Conservation (phyloP, 176 grass and related monocot species). For the Oryza brachyantha region DNA sequence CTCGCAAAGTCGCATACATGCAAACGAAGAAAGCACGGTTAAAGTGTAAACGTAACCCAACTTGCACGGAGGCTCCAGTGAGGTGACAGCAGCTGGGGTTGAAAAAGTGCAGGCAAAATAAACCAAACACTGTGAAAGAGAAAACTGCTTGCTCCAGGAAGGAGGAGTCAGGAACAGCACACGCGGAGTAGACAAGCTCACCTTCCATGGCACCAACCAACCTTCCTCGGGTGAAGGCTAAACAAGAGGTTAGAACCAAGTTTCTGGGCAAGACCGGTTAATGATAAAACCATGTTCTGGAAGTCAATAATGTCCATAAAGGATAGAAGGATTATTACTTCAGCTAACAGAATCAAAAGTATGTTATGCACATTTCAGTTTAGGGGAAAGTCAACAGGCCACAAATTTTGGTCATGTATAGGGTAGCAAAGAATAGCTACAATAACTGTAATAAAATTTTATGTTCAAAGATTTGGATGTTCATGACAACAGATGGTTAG, state of each 20-base stretch:
- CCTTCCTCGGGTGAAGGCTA: constrained; percentile 6
- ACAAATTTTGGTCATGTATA: not conserved
- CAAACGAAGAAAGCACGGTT: not conserved
- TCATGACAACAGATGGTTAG: constrained; percentile 29
- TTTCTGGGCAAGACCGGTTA: not conserved
- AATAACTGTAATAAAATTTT: constrained; percentile 10
- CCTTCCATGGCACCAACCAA: not conserved
- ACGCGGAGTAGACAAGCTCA: not conserved
- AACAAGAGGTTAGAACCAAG: too few relatives aligned
- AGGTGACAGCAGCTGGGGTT: not conserved
- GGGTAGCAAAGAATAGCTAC: not conserved
- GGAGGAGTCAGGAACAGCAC: not conserved
- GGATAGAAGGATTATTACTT: not conserved
- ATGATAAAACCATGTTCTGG: not conserved
- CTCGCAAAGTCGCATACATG: not conserved
- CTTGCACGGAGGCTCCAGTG: not conserved
- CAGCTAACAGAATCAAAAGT: not conserved
- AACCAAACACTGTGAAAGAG: not conserved
- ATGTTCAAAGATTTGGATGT: not conserved
- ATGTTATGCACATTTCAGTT: not conserved
- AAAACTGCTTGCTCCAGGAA: not conserved
- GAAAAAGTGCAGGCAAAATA: not conserved
- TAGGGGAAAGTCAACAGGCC: not conserved
- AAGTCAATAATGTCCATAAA: not conserved
- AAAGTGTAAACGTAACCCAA: not conserved